phyloP scores from a whole-genome alignment of 2,329 filamentous ascomycete genomes.

The Rhytidhysteron rufulum region DNA sequence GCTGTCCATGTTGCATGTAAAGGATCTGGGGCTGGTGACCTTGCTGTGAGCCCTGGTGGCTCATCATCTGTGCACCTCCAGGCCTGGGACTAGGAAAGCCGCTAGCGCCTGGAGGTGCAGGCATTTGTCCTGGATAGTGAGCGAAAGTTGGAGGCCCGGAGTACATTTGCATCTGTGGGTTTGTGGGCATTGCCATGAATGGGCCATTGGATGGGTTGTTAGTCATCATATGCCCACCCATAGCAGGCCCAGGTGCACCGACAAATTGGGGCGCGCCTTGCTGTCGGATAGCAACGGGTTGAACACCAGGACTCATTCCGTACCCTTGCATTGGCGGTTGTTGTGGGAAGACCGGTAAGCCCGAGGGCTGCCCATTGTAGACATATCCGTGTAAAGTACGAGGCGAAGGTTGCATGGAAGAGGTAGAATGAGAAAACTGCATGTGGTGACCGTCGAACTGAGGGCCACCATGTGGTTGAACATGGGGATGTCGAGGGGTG shows the following conservation, averaged over 20 bases:
- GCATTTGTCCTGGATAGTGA: constrained; percentile 49
- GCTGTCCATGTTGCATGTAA: constrained; percentile 71
- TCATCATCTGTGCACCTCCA: constrained; percentile 81
- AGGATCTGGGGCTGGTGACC: constrained; percentile 69
- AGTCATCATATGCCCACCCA: constrained; percentile 76
- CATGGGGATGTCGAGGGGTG: constrained; percentile 71
- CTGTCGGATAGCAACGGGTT: constrained; percentile 68
- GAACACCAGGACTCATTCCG: constrained; percentile 65
- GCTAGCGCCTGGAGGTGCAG: constrained; percentile 59
- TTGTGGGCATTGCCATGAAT: constrained; percentile 66
- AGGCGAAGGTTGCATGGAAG: constrained; percentile 77
- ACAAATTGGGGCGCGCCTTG: constrained; percentile 71
- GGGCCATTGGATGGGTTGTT: constrained; percentile 64
- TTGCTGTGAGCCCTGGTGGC: constrained; percentile 88
- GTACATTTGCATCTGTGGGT: constrained; percentile 78
- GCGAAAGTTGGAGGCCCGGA: constrained; percentile 63
- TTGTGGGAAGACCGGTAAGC: constrained; percentile 45
- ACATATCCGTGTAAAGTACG: constrained; percentile 68
- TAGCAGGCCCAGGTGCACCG: constrained; percentile 64
- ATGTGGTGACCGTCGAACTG: constrained; percentile 82
- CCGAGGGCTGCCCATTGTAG: constrained; percentile 63
- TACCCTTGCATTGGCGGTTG: constrained; percentile 62
- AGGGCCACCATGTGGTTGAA: constrained; percentile 62
- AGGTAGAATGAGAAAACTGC: constrained; percentile 77
- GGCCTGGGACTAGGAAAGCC: constrained; percentile 88